phyloP scores from a whole-genome alignment of 2,329 filamentous ascomycete species.

The Claviceps sp. region DNA sequence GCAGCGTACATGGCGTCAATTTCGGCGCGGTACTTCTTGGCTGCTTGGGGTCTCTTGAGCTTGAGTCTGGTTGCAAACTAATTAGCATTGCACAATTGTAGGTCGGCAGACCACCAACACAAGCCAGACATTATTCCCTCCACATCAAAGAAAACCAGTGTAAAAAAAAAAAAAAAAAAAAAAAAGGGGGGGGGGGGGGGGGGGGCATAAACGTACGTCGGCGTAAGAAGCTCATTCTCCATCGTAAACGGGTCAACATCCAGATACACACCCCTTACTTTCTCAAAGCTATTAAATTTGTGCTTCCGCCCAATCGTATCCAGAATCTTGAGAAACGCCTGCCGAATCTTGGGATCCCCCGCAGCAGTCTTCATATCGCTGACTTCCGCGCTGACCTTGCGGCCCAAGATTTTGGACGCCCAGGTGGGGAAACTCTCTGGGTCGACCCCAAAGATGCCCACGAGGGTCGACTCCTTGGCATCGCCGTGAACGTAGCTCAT shows the following conservation, averaged over 20 bases:
- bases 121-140: too few relatives aligned
- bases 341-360: slow-evolving; percentile 55
- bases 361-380: slow-evolving; percentile 54
- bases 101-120: too few relatives aligned
- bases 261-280: slow-evolving; percentile 59
- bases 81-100: slow-evolving; percentile 7
- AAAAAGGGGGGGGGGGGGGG: neutral
- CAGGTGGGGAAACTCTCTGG: slow-evolving; percentile 72
- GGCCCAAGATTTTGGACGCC: slow-evolving; percentile 62
- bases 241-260: slow-evolving; percentile 83
- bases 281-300: slow-evolving; percentile 88
- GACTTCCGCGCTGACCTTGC: slow-evolving; percentile 50
- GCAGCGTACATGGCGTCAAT: slow-evolving; percentile 46
- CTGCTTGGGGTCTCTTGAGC: slow-evolving; percentile 44
- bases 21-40: slow-evolving; percentile 36
- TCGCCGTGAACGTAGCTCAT: slow-evolving; percentile 89
- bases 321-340: slow-evolving; percentile 64
- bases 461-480: slow-evolving; percentile 63
- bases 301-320: slow-evolving; percentile 66
- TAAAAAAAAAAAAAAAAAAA: neutral
- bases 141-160: neutral
- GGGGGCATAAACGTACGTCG: slow-evolving; percentile 51
- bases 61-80: slow-evolving; percentile 32
- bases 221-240: slow-evolving; percentile 80
- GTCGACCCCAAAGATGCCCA: slow-evolving; percentile 79